Base-by-base conservation (phyloP, 129 eudicot species). In the Apium graveolens region DNA sequence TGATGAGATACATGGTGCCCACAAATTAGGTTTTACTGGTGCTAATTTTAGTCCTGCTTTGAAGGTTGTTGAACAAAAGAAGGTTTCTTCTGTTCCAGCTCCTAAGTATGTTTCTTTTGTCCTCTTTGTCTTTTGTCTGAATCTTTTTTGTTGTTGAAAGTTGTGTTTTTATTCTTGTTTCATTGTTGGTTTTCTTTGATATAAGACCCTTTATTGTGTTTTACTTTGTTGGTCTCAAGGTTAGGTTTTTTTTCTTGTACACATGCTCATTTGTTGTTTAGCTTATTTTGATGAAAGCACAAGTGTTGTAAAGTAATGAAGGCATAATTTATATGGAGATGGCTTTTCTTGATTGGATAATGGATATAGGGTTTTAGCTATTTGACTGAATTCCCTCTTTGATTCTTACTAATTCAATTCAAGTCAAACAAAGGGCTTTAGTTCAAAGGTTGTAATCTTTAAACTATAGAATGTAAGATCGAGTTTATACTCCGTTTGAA, bases 31-130 rank as follows among this genome's bases (percentile, higher is more conserved):
- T 11, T 65, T 65, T 65, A 14, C 35, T 65, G 70, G 70, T 27
- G 70, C 70, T 65, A 65, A 65, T 65, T 65, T 65, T 29, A 65
- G 70, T 12, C 70, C 35, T 31, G 31, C 34, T 62, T 65, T 65
- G 37, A 31, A 65, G 70, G 70, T 65, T 65, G 70, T 65, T 65
- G 38, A 65, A 29, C 38, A 65, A 31, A 65, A 65, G 38, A 65
- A 65, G 20, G 18, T 14, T 65, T 4, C 70, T 27, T 27, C 70
- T 12, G 70, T 31, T 65, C 70, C 70, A 11, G 70, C 70, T 29
- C 37, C 70, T 29, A 65, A 65, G 70, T 65, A 65, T 27, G 70
- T 65, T 29, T 65, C 37, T 65, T 27, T 65, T 65, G 20, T 4
- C 38, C 17, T 4, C 17, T 62, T 62, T 62, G 16, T 27, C 35